phyloP scores from a whole-genome alignment of 2,329 filamentous ascomycete species.

The Fusarium setosum region DNA sequence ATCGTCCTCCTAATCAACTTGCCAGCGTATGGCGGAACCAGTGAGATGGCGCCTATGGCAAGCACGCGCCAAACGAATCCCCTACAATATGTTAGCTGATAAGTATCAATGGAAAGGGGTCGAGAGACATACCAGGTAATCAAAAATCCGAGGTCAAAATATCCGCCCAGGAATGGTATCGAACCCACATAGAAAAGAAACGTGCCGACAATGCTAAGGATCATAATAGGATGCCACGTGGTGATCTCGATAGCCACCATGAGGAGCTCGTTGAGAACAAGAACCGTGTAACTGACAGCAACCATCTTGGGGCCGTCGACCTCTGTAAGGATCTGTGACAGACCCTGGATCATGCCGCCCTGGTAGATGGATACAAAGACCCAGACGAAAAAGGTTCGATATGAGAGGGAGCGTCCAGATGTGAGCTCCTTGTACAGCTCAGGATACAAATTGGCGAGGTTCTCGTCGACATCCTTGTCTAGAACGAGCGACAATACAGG shows the following conservation, averaged over 20 bases:
- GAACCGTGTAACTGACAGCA: constrained; percentile 88
- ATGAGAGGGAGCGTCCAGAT: constrained; percentile 84
- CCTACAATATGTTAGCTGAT: constrained; percentile 54
- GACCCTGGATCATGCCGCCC: constrained; percentile 93
- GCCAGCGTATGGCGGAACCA: constrained; percentile 87
- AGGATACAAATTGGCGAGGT: constrained; percentile 92
- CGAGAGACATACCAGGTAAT: constrained; percentile 68
- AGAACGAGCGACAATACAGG: constrained; percentile 95
- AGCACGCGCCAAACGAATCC: constrained; percentile 90
- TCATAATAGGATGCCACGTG: constrained; percentile 97
- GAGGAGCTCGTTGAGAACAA: constrained; percentile 92
- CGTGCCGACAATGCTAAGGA: constrained; percentile 84
- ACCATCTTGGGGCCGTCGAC: constrained; percentile 83
- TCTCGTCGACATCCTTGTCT: constrained; percentile 94
- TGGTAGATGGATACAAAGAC: constrained; percentile 95
- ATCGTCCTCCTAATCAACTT: constrained; percentile 88
- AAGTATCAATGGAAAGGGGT: not conserved
- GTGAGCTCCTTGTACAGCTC: constrained; percentile 99
- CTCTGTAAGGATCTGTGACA: constrained; percentile 87
- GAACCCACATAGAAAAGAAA: constrained; percentile 83
- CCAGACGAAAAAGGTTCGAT: constrained; percentile 97
- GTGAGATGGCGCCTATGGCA: constrained; percentile 81
- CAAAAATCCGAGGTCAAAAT: constrained; percentile 88
- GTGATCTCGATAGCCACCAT: constrained; percentile 98
- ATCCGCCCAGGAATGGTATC: constrained; percentile 87